phyloP scores from a whole-genome alignment of 2,329 filamentous ascomycete species.

The Ophiocordyceps sinensis region DNA sequence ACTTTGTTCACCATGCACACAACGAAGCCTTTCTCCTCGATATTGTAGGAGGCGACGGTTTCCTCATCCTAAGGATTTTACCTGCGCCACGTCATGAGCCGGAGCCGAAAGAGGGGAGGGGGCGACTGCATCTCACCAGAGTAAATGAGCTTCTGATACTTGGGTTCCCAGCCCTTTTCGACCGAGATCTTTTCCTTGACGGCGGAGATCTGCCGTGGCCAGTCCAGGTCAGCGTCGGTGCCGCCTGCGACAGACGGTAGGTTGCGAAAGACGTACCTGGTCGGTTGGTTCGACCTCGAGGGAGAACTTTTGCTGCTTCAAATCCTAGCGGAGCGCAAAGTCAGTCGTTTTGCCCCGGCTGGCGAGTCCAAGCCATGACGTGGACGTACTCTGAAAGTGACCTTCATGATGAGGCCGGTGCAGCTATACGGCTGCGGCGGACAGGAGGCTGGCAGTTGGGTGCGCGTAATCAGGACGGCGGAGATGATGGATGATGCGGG shows the following conservation, averaged over 20 bases:
- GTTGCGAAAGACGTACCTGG: slow-evolving; percentile 49
- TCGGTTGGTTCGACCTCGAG: slow-evolving; percentile 90
- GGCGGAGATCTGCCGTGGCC: slow-evolving; percentile 52
- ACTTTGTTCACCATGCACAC: slow-evolving; percentile 99
- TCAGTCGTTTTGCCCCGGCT: not conserved
- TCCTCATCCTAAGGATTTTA: slow-evolving; percentile 97
- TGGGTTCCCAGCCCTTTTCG: slow-evolving; percentile 89
- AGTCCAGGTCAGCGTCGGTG: slow-evolving; percentile 3
- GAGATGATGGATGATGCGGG: not conserved
- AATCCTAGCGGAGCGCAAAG: slow-evolving; percentile 45
- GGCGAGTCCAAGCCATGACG: not conserved
- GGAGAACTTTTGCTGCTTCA: slow-evolving; percentile 97
- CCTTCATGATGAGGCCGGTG: slow-evolving; percentile 41
- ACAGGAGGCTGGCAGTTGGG: not conserved
- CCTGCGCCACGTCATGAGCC: slow-evolving; percentile 36
- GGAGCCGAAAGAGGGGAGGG: slow-evolving; percentile 1
- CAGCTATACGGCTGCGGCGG: slow-evolving; percentile 12
- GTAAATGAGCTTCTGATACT: slow-evolving; percentile 92
- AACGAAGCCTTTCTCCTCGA: slow-evolving; percentile 98
- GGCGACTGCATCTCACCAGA: slow-evolving; percentile 51
- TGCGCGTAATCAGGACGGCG: not conserved
- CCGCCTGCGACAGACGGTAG: slow-evolving; percentile 4
- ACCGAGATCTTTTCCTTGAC: slow-evolving; percentile 86
- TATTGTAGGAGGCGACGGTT: slow-evolving; percentile 91
- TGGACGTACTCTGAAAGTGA: slow-evolving; percentile 47